Base-by-base conservation (phyloP, 2,329 filamentous ascomycete species). In the Hymenoscyphus albidus region DNA sequence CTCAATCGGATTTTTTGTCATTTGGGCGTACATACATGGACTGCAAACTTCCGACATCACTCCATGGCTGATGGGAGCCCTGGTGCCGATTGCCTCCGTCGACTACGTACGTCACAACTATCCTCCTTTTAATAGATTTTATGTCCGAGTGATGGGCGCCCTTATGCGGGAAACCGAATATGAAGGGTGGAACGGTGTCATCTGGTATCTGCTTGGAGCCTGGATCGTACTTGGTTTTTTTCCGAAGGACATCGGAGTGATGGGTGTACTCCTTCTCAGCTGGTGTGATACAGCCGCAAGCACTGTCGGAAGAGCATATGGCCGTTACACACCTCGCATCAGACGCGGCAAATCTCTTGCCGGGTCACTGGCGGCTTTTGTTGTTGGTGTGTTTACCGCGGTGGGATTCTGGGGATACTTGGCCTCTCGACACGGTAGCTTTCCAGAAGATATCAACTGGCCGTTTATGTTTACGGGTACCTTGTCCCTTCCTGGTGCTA, bases 251-350 rank as follows among this genome's bases (percentile, higher is more conserved):
- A 85, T 99, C 31, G 93, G 89, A 7, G 89, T 96, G 59, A 89
- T 98, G 81, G 88, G 90, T 67, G 90, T 98, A 55, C 81, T 99
- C 72, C 84, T 99, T 51, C 85, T 99, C 31, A 96, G 91, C 74
- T 99, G 95, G 95, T 99, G 95, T 78, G 95, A 99, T 77, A 98
- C 95, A 0, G 95, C 95, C 42, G 95, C 95, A 60, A 95, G 90
- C 75, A 99, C 95, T 0, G 93, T 99, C 74, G 95, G 95, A 62
- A 86, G 95, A 62, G 81, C 94, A 14, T 98, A 91, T 79, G 95
- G 95, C 54, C 86, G 89, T 67, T 93, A 97, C 75, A 99, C 95
- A 1, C 91, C 91, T 44, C 85, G 90, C 61, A 85, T 99, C 63
- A 87, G 95, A 67, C 85, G 85, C 68, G 93, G 93, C 54, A 99